phyloP scores from a whole-genome alignment of 305 asterid genomes.

The Lippia alba region DNA sequence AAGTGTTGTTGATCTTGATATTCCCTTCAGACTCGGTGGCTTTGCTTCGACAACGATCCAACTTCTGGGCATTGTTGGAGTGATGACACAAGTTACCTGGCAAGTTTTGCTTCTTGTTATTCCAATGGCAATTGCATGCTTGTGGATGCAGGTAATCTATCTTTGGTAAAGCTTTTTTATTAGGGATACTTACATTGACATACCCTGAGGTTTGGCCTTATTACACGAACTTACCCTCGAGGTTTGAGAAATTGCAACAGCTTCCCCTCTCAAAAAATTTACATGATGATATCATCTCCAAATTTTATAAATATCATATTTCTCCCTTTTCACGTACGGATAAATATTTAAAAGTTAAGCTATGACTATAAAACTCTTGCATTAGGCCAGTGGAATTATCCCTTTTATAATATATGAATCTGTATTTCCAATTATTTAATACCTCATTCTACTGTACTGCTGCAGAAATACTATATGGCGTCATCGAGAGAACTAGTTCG shows the following conservation, averaged over 20 bases:
- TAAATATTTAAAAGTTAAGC: too few species aligned
- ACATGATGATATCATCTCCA: too few species aligned
- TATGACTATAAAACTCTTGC: too few species aligned
- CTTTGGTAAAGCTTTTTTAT: background rate
- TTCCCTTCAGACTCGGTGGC: constrained; percentile 99
- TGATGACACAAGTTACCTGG: constrained; percentile 98
- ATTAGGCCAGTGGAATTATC: too few species aligned
- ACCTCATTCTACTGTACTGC: constrained; percentile 28
- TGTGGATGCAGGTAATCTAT: constrained; percentile 95
- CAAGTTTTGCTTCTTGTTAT: constrained; percentile 90
- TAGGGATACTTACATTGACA: too few species aligned
- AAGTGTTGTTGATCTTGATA: constrained; percentile 98
- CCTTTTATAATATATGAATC: too few species aligned
- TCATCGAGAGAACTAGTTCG: constrained; percentile 98
- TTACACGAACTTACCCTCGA: too few species aligned
- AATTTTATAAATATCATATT: too few species aligned
- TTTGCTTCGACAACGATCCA: constrained; percentile 98
- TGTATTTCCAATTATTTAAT: background rate
- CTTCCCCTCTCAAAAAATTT: too few species aligned
- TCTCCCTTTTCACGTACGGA: too few species aligned
- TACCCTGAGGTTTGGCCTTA: too few species aligned
- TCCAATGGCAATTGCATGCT: constrained; percentile 98
- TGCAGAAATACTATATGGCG: constrained; percentile 99
- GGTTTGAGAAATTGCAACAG: too few species aligned
- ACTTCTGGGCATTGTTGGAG: constrained; percentile 94